phyloP scores from a whole-genome alignment of 768 basidiomycete species.

The Russula compacta region DNA sequence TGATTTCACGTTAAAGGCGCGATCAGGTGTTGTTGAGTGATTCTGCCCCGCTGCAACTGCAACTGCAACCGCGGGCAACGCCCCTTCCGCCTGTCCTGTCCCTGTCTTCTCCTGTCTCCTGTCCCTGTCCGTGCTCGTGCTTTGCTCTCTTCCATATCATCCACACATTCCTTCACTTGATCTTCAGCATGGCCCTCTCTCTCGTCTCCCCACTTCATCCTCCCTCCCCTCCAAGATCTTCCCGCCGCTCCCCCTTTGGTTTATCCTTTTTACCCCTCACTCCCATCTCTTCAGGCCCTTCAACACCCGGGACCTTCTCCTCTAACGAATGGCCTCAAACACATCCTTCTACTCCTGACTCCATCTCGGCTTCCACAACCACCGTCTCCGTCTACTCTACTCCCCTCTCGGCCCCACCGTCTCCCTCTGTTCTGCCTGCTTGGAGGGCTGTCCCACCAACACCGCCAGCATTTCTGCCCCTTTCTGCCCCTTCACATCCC shows the following conservation, averaged over 20 bases:
- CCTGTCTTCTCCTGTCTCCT: too few relatives aligned
- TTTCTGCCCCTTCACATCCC: conserved; percentile 6
- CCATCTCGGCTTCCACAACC: background rate
- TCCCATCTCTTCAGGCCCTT: conserved; percentile 4
- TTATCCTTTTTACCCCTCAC: conserved; percentile 8
- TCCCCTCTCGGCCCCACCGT: conserved; percentile 4
- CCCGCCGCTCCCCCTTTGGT: conserved; percentile 7
- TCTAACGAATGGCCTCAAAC: conserved; percentile 2
- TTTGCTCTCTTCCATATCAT: background rate
- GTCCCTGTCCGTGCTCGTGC: background rate
- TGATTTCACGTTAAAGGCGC: background rate
- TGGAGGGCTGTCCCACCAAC: conserved; percentile 20
- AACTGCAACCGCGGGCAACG: background rate
- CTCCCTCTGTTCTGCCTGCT: conserved; percentile 9
- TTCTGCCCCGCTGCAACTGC: background rate
- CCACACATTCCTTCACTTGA: background rate
- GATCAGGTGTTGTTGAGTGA: background rate
- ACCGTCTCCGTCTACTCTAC: conserved; percentile 9
- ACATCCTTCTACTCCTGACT: conserved; percentile 7
- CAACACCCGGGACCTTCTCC: background rate
- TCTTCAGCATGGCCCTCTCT: conserved; percentile 8
- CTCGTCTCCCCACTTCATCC: conserved; percentile 9
- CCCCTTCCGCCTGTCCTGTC: background rate
- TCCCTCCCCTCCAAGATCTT: conserved; percentile 2
- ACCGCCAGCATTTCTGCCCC: conserved; percentile 9